phyloP scores from a whole-genome alignment of 352 stramenopile species.

The Phytophthora cactorum region DNA sequence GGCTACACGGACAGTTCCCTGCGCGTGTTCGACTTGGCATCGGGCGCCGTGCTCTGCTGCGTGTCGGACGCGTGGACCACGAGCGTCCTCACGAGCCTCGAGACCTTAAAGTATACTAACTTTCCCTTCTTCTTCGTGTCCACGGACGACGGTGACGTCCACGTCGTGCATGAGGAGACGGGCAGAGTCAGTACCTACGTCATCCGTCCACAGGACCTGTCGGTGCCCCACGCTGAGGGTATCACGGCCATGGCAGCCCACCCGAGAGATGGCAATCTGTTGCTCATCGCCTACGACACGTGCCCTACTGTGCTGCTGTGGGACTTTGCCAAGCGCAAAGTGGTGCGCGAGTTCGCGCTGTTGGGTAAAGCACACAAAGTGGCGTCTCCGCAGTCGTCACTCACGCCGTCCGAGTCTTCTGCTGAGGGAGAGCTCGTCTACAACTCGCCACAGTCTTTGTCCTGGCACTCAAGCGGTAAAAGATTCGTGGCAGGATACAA shows the following conservation, averaged over 20 bases:
- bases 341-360: conserved; percentile 50
- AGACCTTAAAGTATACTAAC: conserved; percentile 63
- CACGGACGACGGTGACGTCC: conserved; percentile 67
- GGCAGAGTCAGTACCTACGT: conserved; percentile 71
- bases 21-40: conserved; percentile 63
- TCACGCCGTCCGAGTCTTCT: conserved; percentile 17
- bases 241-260: conserved; percentile 63
- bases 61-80: conserved; percentile 63
- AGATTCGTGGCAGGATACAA: conserved; percentile 76
- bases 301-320: conserved; percentile 58
- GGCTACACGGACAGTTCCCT: conserved; percentile 74
- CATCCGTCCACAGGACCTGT: conserved; percentile 56
- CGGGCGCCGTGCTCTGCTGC: conserved; percentile 25
- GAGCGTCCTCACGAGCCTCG: conserved; percentile 65
- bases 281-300: conserved; percentile 71
- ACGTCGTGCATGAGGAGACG: conserved; percentile 83
- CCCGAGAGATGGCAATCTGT: conserved; percentile 64
- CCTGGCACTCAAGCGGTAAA: conserved; percentile 85
- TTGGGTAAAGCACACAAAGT: conserved; percentile 34
- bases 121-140: conserved; percentile 80
- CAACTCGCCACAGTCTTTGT: conserved; percentile 64
- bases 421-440: conserved; percentile 12
- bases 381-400: conserved; percentile 12
- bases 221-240: conserved; percentile 23
- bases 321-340: conserved; percentile 74